These are phyloP conservation scores for Exophiala xenobiotica DNA, from an alignment of 2,329 filamentous ascomycete genomes.

Conservation along the genomic window DNA sequence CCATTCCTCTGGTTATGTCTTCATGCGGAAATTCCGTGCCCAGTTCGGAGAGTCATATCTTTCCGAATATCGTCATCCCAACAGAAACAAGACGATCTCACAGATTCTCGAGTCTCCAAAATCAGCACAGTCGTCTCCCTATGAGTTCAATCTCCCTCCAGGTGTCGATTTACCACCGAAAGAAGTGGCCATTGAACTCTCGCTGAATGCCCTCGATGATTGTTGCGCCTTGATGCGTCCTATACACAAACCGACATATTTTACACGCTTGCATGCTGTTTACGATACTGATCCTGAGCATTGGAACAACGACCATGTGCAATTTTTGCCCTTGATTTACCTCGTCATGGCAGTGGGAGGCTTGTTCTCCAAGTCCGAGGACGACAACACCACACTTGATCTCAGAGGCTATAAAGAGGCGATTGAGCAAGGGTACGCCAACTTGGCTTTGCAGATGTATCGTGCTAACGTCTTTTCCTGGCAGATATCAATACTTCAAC, in stretches of 20 bases:
- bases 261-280: conserved; percentile 70
- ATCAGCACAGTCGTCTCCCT: conserved; percentile 61
- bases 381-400: conserved; percentile 50
- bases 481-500: conserved; percentile 72
- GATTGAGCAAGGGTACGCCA: conserved; percentile 55
- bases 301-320: conserved; percentile 63
- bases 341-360: conserved; percentile 70
- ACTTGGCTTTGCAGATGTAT: conserved; percentile 6
- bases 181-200: conserved; percentile 56
- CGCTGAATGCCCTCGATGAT: conserved; percentile 61
- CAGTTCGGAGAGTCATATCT: conserved; percentile 76
- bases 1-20: conserved; percentile 86
- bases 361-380: conserved; percentile 62
- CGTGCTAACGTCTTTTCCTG: not conserved
- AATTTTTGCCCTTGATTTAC: conserved; percentile 70
- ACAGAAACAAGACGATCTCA: conserved; percentile 51
- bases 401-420: conserved; percentile 49
- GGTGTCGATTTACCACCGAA: conserved; percentile 66
- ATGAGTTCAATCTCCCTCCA: conserved; percentile 53
- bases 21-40: conserved; percentile 81
- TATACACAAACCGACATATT: conserved; percentile 79
- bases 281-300: conserved; percentile 68
- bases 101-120: conserved; percentile 69
- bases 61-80: conserved; percentile 52
- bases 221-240: conserved; percentile 66